Conservation (phyloP, 768 basidiomycete genomes). For the Lactarius akahatsu region DNA sequence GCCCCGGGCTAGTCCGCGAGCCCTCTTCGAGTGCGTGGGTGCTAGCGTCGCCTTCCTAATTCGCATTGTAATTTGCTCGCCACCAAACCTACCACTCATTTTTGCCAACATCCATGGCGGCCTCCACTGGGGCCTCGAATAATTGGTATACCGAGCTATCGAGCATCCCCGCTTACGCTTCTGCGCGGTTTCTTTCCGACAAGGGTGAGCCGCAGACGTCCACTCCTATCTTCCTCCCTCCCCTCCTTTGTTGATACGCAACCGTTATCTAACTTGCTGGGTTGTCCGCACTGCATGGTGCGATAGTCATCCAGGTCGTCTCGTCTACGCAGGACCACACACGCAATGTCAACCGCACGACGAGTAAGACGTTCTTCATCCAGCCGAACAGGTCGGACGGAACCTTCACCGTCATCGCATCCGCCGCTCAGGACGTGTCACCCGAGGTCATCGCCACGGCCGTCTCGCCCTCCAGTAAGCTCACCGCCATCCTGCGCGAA, state of each 20-base stretch:
- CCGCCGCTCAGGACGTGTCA: conserved; percentile 28
- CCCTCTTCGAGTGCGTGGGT: not conserved
- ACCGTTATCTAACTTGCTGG: not conserved
- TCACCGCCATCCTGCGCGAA: conserved; percentile 32
- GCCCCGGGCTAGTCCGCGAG: not conserved
- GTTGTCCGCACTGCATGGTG: not conserved
- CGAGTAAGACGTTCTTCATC: conserved; percentile 26
- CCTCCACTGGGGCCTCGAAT: conserved; percentile 10
- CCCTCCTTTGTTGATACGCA: not conserved
- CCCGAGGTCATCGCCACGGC: conserved; percentile 28
- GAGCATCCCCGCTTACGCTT: conserved; percentile 19
- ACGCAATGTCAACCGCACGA: conserved; percentile 25
- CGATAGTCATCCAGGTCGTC: conserved; percentile 24
- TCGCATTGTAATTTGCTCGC: conserved; percentile 82
- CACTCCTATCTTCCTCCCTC: not conserved
- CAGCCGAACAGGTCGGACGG: conserved; percentile 17
- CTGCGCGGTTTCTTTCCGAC: conserved; percentile 26
- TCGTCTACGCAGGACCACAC: conserved; percentile 24
- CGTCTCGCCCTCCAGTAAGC: conserved; percentile 31
- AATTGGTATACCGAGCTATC: conserved; percentile 26
- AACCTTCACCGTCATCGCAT: conserved; percentile 19
- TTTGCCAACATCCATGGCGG: conserved; percentile 12
- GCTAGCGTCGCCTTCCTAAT: conserved; percentile 40
- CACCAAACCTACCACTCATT: conserved; percentile 19
- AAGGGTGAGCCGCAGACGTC: conserved; percentile 18